Base-by-base conservation (phyloP, 305 asterid genomes). In the Solanum hybrid region DNA sequence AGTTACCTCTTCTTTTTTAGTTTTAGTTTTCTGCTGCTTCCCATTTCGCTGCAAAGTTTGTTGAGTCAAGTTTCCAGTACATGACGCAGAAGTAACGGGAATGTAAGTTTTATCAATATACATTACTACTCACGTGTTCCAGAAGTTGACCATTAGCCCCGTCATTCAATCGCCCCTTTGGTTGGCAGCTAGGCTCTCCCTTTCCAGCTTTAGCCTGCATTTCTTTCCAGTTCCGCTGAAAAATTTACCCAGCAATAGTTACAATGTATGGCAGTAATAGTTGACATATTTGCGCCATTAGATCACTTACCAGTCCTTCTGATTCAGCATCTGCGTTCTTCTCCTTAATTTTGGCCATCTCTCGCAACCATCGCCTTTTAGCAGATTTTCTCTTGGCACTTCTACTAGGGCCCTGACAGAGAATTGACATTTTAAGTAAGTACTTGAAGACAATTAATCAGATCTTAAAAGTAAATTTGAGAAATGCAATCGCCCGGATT, bases 281-380 rank as follows among this genome's bases (percentile, higher is more conserved):
- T 72, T 38, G 84, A 76, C 73, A 37, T 75, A 34, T 38, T 27
- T 88, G 73, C 84, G 1, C 41, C 57, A 85, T 86, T 85, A 90
- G 82, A 15, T 86, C 33, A 90, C 98, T 94, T 93, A 96, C 99
- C 91, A 95, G 94, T 73, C 97, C 97, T 93, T 95, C 95, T 31
- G 97, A 92, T 92, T 93, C 95, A 78, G 94, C 89, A 88, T 83
- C 91, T 27, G 91, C 87, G 91, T 94, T 94, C 89, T 90, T 92
- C 94, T 93, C 94, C 94, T 92, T 94, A 91, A 96, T 94, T 92
- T 97, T 96, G 79, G 94, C 94, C 98, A 96, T 94, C 92, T 96
- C 99, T 57, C 92, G 93, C 93, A 96, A 78, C 97, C 96, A 96
- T 76, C 51, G 91, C 92, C 99, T 94, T 93, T 95, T 97, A 73